phyloP scores from a whole-genome alignment of 805 yeast species.

The Candida cerambycidarum region DNA sequence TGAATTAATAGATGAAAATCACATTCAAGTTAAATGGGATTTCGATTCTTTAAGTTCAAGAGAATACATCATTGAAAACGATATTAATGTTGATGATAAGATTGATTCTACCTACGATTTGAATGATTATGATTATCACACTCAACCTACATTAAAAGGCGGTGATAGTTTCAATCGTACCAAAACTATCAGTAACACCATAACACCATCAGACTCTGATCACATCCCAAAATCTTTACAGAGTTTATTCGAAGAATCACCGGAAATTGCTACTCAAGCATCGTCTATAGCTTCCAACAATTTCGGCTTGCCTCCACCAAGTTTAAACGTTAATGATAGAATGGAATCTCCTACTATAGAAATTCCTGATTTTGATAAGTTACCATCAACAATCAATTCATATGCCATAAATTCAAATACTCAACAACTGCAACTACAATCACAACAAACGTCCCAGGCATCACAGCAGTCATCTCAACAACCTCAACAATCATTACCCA shows the following conservation, averaged over 20 bases:
- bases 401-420: too few species aligned
- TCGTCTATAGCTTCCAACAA: conserved; percentile 10
- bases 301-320: conserved; percentile 16
- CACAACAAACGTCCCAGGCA: not conserved
- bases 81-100: conserved; percentile 46
- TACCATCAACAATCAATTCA: conserved; percentile 18
- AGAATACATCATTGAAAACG: conserved; percentile 73
- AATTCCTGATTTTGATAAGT: conserved; percentile 63
- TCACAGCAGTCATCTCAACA: conserved; percentile 10
- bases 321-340: conserved; percentile 24
- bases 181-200: conserved; percentile 10
- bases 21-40: conserved; percentile 73
- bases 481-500: conserved; percentile 24
- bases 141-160: conserved; percentile 27
- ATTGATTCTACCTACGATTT: conserved; percentile 17
- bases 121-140: conserved; percentile 20
- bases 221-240: conserved; percentile 74
- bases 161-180: conserved; percentile 5
- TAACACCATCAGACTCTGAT: conserved; percentile 15
- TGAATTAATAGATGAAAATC: conserved; percentile 14
- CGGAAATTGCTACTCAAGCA: conserved; percentile 14
- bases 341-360: conserved; percentile 62
- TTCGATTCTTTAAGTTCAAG: conserved; percentile 77
- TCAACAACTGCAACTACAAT: not conserved
- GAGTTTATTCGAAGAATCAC: conserved; percentile 61